Conservation (phyloP, 768 basidiomycete genomes). For the Panaeolus cyanescens region DNA sequence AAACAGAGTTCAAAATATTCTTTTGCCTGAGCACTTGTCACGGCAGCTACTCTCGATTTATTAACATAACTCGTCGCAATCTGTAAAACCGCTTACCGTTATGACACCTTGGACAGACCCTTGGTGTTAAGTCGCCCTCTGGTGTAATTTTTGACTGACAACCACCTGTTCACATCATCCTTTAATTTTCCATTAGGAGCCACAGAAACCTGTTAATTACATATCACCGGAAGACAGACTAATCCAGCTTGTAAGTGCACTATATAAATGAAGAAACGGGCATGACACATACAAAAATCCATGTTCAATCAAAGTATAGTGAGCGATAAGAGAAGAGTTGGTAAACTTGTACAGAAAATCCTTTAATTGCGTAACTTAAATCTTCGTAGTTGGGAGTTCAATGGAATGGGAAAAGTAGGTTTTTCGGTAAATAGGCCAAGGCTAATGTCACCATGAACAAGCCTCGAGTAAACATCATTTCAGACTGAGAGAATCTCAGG, state of each 20-base stretch:
- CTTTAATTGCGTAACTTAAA: too few species aligned
- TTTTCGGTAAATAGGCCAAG: background rate
- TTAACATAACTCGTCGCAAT: background rate
- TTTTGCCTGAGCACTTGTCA: constrained; percentile 57
- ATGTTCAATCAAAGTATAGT: background rate
- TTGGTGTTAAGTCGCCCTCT: constrained; percentile 50
- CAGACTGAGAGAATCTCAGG: background rate
- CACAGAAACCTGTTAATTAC: constrained; percentile 10
- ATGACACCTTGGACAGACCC: constrained; percentile 67
- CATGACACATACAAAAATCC: constrained; percentile 14
- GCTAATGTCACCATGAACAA: background rate
- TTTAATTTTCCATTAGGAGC: background rate
- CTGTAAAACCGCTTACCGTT: constrained; percentile 44
- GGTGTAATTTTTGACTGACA: constrained; percentile 57
- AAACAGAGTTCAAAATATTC: constrained; percentile 71
- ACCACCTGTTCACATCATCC: constrained; percentile 44
- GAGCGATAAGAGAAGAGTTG: background rate
- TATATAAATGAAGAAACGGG: background rate
- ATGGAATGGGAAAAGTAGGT: too few species aligned
- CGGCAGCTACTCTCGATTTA: constrained; percentile 37
- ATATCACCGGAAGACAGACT: constrained; percentile 27
- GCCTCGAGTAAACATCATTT: too few species aligned
- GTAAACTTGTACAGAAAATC: background rate
- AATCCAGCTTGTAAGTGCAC: background rate
- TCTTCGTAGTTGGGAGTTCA: too few species aligned